A percentile compares a stretch with the other conserved stretches of the same genome.
Conservation (phyloP, 768 basidiomycete genomes). For the Mrakia hoshinonis region DNA sequence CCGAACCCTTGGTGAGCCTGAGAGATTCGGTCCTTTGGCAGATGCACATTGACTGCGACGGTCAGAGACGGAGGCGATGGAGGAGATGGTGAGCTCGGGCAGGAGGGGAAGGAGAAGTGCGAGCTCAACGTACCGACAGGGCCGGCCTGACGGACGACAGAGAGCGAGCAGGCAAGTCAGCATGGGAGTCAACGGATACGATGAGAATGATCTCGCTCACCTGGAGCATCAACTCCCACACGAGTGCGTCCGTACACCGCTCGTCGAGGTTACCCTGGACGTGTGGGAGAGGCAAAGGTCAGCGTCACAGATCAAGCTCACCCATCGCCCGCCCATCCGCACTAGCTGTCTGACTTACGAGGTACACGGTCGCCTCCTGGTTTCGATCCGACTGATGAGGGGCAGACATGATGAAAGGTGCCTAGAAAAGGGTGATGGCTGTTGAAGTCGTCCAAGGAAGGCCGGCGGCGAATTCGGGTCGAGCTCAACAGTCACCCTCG, state of each 20-base stretch:
- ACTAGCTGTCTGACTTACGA: constrained; percentile 46
- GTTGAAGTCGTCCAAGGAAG: background rate
- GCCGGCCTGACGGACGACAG: constrained; percentile 60
- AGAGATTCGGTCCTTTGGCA: constrained; percentile 96
- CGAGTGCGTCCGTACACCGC: constrained; percentile 79
- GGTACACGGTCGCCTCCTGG: constrained; percentile 82
- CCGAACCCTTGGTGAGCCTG: constrained; percentile 99
- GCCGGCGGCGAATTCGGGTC: background rate
- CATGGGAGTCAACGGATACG: background rate
- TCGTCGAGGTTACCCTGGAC: constrained; percentile 91
- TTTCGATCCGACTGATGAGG: constrained; percentile 53
- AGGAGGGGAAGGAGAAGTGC: background rate
- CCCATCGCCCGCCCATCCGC: background rate
- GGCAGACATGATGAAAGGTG: background rate
- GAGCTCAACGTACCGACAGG: constrained; percentile 68
- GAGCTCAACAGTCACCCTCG: background rate
- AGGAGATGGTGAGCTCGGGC: background rate
- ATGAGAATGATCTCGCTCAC: background rate
- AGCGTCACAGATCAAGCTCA: background rate
- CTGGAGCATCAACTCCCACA: constrained; percentile 92
- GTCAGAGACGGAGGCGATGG: background rate
- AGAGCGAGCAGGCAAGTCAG: background rate
- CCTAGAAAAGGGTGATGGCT: background rate
- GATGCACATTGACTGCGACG: constrained; percentile 81
- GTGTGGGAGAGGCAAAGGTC: constrained; percentile 7